These are phyloP conservation scores for Coelastrella sp. DNA, from an alignment of 139 green algal species.

Conservation along the genomic window DNA sequence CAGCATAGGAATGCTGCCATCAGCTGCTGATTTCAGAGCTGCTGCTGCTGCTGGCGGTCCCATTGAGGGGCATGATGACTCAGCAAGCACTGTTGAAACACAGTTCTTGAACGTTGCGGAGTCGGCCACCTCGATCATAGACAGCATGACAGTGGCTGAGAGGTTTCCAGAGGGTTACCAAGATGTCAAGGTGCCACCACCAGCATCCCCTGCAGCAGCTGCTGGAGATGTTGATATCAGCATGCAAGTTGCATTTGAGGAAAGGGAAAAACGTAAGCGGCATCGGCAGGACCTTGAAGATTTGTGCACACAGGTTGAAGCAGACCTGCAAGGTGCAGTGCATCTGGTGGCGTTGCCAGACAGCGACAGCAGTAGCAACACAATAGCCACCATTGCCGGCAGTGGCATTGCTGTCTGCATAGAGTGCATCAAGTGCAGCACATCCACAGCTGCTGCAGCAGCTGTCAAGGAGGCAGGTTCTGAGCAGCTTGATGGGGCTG, in stretches of 20 bases:
- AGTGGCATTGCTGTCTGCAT: background rate
- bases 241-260: background rate
- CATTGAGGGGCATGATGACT: background rate
- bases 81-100: background rate
- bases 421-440: background rate
- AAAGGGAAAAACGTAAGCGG: background rate
- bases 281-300: background rate
- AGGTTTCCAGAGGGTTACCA: constrained; percentile 14
- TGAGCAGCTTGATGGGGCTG: background rate
- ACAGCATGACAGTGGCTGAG: background rate
- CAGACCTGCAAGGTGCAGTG: background rate
- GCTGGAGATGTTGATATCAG: background rate
- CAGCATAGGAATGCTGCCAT: background rate
- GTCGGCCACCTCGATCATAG: background rate
- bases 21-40: background rate
- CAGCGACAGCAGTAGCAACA: background rate
- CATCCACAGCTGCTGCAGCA: background rate
- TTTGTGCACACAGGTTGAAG: background rate
- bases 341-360: background rate
- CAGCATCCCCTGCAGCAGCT: background rate
- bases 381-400: background rate
- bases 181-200: background rate
- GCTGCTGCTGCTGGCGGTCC: background rate
- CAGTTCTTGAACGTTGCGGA: background rate
- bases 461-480: background rate